Evolutionary conservation across 1,139 yeast species (phyloP).

Genomic region (Saccharomyces hybrid): DNA sequence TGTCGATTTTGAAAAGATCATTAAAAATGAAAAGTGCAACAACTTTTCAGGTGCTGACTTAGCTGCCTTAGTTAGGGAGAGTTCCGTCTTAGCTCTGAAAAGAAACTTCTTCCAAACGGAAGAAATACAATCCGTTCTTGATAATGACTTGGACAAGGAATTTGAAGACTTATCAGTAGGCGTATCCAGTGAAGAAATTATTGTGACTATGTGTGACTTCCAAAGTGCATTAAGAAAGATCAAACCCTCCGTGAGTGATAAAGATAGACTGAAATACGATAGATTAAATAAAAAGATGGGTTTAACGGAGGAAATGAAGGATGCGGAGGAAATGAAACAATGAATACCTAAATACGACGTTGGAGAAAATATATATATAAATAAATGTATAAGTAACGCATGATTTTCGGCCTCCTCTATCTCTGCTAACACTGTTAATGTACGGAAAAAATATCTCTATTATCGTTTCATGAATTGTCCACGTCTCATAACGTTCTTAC

Average conservation of each 20-base stretch:
- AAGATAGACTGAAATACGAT: conserved; percentile 74
- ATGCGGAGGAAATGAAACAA: neutral
- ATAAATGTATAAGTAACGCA: neutral
- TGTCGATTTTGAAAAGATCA: conserved; percentile 56
- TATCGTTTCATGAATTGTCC: conserved; percentile 30
- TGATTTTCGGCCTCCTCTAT: neutral
- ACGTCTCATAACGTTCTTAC: conserved; percentile 55
- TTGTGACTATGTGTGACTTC: conserved; percentile 63
- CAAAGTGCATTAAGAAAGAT: conserved; percentile 62
- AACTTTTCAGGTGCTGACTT: conserved; percentile 96
- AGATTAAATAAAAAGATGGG: conserved; percentile 52
- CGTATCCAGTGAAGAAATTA: conserved; percentile 36
- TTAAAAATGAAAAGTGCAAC: conserved; percentile 70
- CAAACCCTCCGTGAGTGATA: conserved; percentile 86
- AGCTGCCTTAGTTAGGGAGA: conserved; percentile 85
- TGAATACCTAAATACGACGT: neutral
- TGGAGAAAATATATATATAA: neutral
- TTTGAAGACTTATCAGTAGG: conserved; percentile 42
- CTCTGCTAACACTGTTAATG: conserved; percentile 1
- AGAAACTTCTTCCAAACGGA: conserved; percentile 49
- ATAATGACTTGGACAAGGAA: conserved; percentile 37
- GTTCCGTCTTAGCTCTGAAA: conserved; percentile 83
- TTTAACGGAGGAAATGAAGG: conserved; percentile 36
- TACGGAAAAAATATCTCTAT: neutral
- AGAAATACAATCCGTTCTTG: conserved; percentile 30